These are phyloP conservation scores for Candida orba DNA, from an alignment of 805 yeast species.

Conservation along the genomic window DNA sequence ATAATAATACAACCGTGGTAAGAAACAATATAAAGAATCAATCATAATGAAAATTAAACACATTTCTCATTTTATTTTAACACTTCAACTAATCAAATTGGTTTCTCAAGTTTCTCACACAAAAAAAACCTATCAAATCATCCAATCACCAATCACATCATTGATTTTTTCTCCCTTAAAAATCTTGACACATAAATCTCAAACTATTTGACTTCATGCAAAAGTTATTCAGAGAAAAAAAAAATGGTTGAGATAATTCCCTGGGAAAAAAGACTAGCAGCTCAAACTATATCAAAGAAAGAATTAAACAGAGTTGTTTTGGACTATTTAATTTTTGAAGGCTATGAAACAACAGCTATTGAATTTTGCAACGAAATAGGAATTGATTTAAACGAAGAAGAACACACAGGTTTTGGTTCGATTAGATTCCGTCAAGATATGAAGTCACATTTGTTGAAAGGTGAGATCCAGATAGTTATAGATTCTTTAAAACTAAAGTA, in stretches of 20 bases:
- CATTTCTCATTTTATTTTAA: too few relatives aligned
- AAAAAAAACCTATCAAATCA: too few relatives aligned
- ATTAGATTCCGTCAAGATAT: constrained; percentile 48
- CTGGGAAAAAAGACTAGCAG: neutral
- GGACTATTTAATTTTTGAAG: constrained; percentile 72
- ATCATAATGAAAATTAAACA: too few relatives aligned
- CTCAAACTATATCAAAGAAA: neutral
- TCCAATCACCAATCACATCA: too few relatives aligned
- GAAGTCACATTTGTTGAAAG: constrained; percentile 46
- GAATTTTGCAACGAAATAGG: constrained; percentile 28
- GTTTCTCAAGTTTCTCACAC: too few relatives aligned
- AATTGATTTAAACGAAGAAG: constrained; percentile 17
- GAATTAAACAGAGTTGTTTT: constrained; percentile 38
- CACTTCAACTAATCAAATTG: too few relatives aligned
- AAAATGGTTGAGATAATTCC: neutral
- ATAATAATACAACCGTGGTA: too few relatives aligned
- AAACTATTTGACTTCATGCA: too few relatives aligned
- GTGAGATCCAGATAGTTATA: constrained; percentile 55
- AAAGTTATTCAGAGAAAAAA: too few relatives aligned
- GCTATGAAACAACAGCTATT: constrained; percentile 61
- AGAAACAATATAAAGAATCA: too few relatives aligned
- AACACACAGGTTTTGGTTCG: constrained; percentile 24
- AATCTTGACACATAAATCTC: too few relatives aligned
- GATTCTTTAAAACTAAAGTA: constrained; percentile 47
- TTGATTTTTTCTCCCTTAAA: too few relatives aligned